Base-by-base conservation (phyloP, 1,284 basidiomycete species). In the Trametes polyzona region DNA sequence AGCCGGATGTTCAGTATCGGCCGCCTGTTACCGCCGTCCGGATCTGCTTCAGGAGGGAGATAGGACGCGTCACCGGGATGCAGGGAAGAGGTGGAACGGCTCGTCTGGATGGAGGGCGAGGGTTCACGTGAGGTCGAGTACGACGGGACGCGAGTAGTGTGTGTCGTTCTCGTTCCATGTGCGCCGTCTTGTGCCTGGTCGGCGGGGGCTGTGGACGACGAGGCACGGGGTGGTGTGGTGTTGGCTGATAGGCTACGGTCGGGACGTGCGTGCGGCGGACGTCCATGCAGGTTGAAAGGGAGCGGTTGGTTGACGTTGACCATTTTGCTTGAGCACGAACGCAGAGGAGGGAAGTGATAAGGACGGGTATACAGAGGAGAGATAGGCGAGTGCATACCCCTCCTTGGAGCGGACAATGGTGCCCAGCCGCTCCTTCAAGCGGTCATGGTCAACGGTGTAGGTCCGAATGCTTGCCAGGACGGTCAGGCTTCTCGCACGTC, bases 281-380 rank as follows among this genome's bases (percentile, higher is more conserved):
- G 78, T 67, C 82, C 80, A 70, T 83, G 81, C 21, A 89, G 76
- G 68, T 86, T 84, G 74, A 89, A 89, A 0, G 87, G 87, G 24
- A 84, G 77, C 32, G 77, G 77, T 4, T 84, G 80, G 55, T 79
- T 79, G 14, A 89, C 80, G 55, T 87, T 88, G 60, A 89, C 87
- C 87, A 89, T 89, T 78, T 84, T 87, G 40, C 87, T 88, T 68
- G 42, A 32, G 44, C 51, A 42, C 48, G 17, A 3, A 16, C 8
- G 30, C 11, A 17, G 23, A 47, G 39, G 8, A 27, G 44, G 53
- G 41, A 41, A 23, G 40, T 32, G 57, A 43, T 37, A 41, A 43
- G 52, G 43, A 44, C 27, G 17, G 29, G 55, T 6, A 33, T 21
- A 4, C 44, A 39, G 27, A 16, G 50, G 47, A 54, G 42, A n/a